Conservation (phyloP, 169 alveolate species). For the Eimeria praecox region DNA sequence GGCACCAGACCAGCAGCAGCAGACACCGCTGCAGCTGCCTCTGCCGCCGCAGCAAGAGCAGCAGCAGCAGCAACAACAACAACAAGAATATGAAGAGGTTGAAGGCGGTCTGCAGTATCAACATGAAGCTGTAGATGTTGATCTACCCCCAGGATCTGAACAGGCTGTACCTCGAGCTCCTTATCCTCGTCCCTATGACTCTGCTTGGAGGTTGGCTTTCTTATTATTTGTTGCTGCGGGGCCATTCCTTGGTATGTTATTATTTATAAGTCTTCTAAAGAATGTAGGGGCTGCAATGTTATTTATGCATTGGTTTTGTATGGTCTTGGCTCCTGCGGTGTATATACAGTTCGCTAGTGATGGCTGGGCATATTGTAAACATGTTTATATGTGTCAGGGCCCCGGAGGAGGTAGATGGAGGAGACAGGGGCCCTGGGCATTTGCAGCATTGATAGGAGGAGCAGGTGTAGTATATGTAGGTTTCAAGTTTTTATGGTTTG, state of each 20-base stretch:
- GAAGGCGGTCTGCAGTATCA: background rate
- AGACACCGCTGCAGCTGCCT: background rate
- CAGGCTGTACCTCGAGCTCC: background rate
- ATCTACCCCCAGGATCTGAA: background rate
- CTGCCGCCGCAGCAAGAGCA: constrained; percentile 5
- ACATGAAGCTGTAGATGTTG: background rate
- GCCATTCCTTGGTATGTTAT: constrained; percentile 43
- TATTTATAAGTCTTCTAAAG: constrained; percentile 17
- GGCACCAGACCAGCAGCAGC: background rate
- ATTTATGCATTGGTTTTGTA: constrained; percentile 75
- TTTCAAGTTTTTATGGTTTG: background rate
- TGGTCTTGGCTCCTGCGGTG: constrained; percentile 52
- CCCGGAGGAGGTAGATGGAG: background rate
- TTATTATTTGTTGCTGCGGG: background rate
- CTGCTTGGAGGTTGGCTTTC: background rate
- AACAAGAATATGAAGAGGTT: background rate
- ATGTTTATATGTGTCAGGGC: constrained; percentile 23
- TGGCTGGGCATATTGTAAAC: constrained; percentile 9
- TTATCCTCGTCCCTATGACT: constrained; percentile 13
- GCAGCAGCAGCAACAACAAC: constrained; percentile 7
- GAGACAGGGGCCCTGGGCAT: constrained; percentile 55
- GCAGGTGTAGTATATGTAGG: too few relatives aligned
- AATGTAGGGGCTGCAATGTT: constrained; percentile 52
- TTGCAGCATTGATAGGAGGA: background rate
- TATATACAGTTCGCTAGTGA: constrained; percentile 37